Evolutionary conservation across 164 flowering plant genomes (phyloP).

Genomic region (Berberis vulgaris): DNA sequence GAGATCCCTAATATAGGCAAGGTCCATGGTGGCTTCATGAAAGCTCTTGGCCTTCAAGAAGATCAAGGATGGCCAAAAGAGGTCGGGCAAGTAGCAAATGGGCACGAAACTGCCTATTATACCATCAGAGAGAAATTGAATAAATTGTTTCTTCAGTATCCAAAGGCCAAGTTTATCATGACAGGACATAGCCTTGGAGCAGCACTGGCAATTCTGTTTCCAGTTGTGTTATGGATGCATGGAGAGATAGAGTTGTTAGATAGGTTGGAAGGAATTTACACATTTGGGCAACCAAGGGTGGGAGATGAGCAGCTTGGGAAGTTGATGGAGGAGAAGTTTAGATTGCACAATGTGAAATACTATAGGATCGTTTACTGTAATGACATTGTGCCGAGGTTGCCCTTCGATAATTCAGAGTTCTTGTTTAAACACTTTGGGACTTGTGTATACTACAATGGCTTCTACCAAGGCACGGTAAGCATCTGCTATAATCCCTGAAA

Average conservation of each 20-base stretch:
- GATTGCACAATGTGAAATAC: constrained; percentile 34
- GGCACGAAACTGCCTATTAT: constrained; percentile 42
- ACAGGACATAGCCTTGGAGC: constrained; percentile 94
- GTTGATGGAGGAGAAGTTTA: constrained; percentile 40
- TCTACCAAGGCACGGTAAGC: constrained; percentile 53
- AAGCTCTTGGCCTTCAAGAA: constrained; percentile 56
- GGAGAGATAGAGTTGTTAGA: constrained; percentile 47
- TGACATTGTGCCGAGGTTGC: constrained; percentile 78
- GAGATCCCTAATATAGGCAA: constrained; percentile 35
- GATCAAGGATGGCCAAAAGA: constrained; percentile 52
- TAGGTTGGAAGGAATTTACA: constrained; percentile 55
- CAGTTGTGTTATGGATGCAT: constrained; percentile 39
- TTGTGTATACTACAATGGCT: constrained; percentile 54
- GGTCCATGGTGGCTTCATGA: constrained; percentile 54
- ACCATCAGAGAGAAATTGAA: constrained; percentile 39
- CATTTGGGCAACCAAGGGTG: constrained; percentile 86
- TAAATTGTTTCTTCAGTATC: constrained; percentile 22
- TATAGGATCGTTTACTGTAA: constrained; percentile 60
- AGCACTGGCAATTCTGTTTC: constrained; percentile 66
- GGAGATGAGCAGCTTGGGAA: constrained; percentile 55
- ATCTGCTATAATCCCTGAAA: too few species aligned
- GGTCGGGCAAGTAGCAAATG: constrained; percentile 3
- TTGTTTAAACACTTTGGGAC: constrained; percentile 67
- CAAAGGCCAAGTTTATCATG: constrained; percentile 39
- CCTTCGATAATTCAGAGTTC: constrained; percentile 45